Conservation (phyloP, 1,139 yeast species). For the Ogataea hybrid region DNA sequence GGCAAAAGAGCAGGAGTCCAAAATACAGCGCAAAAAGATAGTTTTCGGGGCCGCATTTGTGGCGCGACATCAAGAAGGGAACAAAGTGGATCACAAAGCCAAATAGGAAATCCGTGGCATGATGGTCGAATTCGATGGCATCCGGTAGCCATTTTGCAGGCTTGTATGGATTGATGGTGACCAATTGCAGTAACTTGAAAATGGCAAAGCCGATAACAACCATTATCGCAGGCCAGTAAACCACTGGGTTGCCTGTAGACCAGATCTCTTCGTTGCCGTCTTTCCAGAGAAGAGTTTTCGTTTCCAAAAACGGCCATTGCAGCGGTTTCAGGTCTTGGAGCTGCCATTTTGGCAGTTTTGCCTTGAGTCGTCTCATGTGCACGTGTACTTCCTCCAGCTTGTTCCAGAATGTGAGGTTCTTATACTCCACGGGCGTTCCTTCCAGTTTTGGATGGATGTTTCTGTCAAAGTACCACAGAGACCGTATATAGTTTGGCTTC, state of each 20-base stretch:
- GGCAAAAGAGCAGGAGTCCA: slow-evolving; percentile 54
- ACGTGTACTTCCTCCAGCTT: slow-evolving; percentile 48
- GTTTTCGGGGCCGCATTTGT: slow-evolving; percentile 56
- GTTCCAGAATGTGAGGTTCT: slow-evolving; percentile 33
- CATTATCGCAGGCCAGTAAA: slow-evolving; percentile 40
- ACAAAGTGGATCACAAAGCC: slow-evolving; percentile 61
- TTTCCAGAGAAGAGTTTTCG: slow-evolving; percentile 55
- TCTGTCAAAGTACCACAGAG: slow-evolving; percentile 65
- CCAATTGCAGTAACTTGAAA: slow-evolving; percentile 14
- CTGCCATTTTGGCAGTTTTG: slow-evolving; percentile 44
- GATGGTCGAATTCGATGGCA: slow-evolving; percentile 17
- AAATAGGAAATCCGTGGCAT: slow-evolving; percentile 28
- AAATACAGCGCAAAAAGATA: slow-evolving; percentile 63
- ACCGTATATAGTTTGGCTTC: slow-evolving; percentile 55
- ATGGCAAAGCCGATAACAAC: slow-evolving; percentile 19
- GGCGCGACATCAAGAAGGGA: slow-evolving; percentile 53
- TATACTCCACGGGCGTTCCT: slow-evolving; percentile 29
- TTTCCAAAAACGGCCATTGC: slow-evolving; percentile 52
- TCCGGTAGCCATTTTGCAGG: slow-evolving; percentile 2
- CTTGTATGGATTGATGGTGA: slow-evolving; percentile 25
- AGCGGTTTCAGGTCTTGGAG: slow-evolving; percentile 46
- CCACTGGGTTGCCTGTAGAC: slow-evolving; percentile 56
- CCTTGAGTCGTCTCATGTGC: slow-evolving; percentile 47
- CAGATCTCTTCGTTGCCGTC: slow-evolving; percentile 45
- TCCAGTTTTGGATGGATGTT: slow-evolving; percentile 50